phyloP scores from a whole-genome alignment of 2,329 filamentous ascomycete genomes.

The Coniochaeta prunicola region DNA sequence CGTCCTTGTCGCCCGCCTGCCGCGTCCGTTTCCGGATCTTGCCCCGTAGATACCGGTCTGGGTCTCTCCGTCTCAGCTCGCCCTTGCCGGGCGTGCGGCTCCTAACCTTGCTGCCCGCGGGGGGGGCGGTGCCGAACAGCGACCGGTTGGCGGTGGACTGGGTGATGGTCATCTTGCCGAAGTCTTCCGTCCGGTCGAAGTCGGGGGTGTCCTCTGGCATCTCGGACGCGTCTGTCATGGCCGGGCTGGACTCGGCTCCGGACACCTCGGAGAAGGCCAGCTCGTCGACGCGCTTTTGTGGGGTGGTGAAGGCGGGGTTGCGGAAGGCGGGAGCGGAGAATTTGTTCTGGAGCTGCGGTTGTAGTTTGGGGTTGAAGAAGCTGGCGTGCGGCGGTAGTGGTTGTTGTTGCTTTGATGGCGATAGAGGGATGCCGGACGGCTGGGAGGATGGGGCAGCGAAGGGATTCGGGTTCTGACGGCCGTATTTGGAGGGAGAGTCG shows the following conservation, averaged over 20 bases:
- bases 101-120: constrained; percentile 26
- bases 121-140: constrained; percentile 35
- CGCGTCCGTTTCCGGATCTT: constrained; percentile 48
- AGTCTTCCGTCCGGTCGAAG: constrained; percentile 35
- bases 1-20: constrained; percentile 42
- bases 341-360: constrained; percentile 31
- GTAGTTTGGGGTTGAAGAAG: constrained; percentile 36
- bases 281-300: constrained; percentile 49
- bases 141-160: constrained; percentile 39
- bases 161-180: constrained; percentile 36
- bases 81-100: constrained; percentile 52
- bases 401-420: constrained; percentile 24
- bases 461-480: constrained; percentile 13
- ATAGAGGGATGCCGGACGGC: constrained; percentile 8
- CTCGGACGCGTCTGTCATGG: constrained; percentile 49
- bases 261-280: constrained; percentile 47
- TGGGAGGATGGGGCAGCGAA: constrained; percentile 11
- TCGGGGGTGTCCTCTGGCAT: constrained; percentile 45
- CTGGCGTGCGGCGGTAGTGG: constrained; percentile 32
- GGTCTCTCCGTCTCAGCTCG: constrained; percentile 46
- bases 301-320: constrained; percentile 58
- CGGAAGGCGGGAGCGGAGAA: constrained; percentile 47
- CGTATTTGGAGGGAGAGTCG: constrained; percentile 15
- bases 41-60: constrained; percentile 29
- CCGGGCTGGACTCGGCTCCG: constrained; percentile 53